These are phyloP conservation scores for Cucurbita maxima DNA, from an alignment of 306 rosid genomes.

Conservation along the genomic window DNA sequence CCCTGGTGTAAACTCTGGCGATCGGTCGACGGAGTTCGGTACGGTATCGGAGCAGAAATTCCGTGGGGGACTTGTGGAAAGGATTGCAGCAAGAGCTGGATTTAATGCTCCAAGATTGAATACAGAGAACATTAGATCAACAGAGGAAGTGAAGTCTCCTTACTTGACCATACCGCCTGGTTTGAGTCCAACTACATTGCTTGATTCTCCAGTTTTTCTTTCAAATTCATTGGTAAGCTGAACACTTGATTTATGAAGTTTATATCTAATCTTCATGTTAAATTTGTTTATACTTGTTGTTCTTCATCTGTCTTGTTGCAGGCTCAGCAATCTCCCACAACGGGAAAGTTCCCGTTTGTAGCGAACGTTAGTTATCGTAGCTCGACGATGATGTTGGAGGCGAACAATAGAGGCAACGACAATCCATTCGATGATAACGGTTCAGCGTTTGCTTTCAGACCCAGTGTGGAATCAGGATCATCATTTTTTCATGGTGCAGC, in stretches of 20 bases:
- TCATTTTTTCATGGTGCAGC: conserved; percentile 40
- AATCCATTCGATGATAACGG: conserved; percentile 28
- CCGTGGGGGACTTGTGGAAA: conserved; percentile 62
- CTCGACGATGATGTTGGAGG: conserved; percentile 26
- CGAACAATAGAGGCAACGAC: conserved; percentile 25
- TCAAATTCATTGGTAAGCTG: conserved; percentile 65
- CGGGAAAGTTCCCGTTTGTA: conserved; percentile 59
- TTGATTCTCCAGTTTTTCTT: conserved; percentile 89
- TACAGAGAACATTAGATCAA: conserved; percentile 67
- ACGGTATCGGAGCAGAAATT: conserved; percentile 30
- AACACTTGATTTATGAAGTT: not conserved
- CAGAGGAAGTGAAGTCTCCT: conserved; percentile 60
- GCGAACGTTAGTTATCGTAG: conserved; percentile 23
- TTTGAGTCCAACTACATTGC: conserved; percentile 86
- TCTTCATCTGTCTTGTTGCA: conserved; percentile 29
- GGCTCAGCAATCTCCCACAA: conserved; percentile 96
- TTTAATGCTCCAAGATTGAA: conserved; percentile 92
- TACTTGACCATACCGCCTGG: conserved; percentile 83
- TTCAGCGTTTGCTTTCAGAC: conserved; percentile 64
- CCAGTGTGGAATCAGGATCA: conserved; percentile 35
- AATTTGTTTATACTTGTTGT: not conserved
- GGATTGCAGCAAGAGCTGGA: conserved; percentile 89
- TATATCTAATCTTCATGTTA: not conserved
- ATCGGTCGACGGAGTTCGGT: conserved; percentile 16
- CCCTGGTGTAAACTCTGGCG: conserved; percentile 10